Conservation (phyloP, 2,329 filamentous ascomycete genomes). For the Ramularia collo-cygni region DNA sequence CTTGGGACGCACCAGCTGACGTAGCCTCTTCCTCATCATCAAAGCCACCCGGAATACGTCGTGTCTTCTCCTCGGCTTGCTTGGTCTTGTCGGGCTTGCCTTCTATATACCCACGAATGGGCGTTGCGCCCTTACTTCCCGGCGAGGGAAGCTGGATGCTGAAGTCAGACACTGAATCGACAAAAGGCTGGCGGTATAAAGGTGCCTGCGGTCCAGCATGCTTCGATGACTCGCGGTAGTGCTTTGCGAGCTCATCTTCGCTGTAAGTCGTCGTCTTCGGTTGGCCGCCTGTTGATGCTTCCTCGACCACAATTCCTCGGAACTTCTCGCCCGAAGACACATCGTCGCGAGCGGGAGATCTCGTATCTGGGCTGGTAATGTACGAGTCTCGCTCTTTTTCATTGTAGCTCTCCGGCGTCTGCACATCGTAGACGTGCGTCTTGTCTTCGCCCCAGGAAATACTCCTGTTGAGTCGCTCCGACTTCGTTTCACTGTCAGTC, state of each 20-base stretch:
- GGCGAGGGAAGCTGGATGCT: slow-evolving; percentile 22
- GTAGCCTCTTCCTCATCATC: slow-evolving; percentile 24
- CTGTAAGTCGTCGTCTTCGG: slow-evolving; percentile 28
- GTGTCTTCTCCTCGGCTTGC: slow-evolving; percentile 41
- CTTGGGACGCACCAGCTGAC: slow-evolving; percentile 2
- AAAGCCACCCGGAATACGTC: slow-evolving; percentile 59
- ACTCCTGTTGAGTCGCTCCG: slow-evolving; percentile 22
- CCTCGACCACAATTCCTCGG: slow-evolving; percentile 36
- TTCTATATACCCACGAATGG: slow-evolving; percentile 32
- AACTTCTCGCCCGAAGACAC: slow-evolving; percentile 18
- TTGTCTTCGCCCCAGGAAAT: slow-evolving; percentile 45
- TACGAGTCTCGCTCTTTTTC: slow-evolving; percentile 20
- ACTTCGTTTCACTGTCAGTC: slow-evolving; percentile 3
- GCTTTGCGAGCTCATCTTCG: slow-evolving; percentile 13
- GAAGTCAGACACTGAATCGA: slow-evolving; percentile 37
- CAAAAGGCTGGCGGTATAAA: slow-evolving; percentile 34
- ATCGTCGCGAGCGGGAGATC: slow-evolving; percentile 9
- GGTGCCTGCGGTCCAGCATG: not conserved
- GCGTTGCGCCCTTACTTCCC: slow-evolving; percentile 26
- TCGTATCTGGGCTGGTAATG: slow-evolving; percentile 15
- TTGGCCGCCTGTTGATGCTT: slow-evolving; percentile 24
- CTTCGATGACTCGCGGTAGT: not conserved
- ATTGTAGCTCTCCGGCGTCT: slow-evolving; percentile 37
- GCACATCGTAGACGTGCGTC: slow-evolving; percentile 41
- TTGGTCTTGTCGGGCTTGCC: slow-evolving; percentile 51